Conservation (phyloP, 2,329 filamentous ascomycete species). For the Diaporthe destruens region DNA sequence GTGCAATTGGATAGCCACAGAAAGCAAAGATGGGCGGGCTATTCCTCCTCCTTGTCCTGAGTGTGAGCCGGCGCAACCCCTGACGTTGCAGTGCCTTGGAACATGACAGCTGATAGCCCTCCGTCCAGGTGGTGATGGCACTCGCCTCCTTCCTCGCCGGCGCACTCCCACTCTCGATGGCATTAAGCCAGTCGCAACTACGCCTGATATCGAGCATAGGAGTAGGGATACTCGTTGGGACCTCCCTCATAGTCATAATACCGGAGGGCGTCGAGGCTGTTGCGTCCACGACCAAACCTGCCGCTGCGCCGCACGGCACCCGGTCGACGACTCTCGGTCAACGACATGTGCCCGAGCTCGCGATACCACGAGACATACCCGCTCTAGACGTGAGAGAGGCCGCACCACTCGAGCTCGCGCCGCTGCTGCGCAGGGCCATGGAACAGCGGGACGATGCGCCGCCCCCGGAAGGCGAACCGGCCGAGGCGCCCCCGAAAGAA, state of each 20-base stretch:
- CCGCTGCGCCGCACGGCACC: conserved; percentile 53
- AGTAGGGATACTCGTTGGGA: conserved; percentile 93
- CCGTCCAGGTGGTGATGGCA: conserved; percentile 52
- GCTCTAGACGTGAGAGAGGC: conserved; percentile 8
- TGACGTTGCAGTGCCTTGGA: conserved; percentile 11
- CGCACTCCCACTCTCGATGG: conserved; percentile 89
- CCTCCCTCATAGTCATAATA: conserved; percentile 96
- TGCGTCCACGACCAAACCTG: conserved; percentile 67
- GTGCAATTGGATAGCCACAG: conserved; percentile 12
- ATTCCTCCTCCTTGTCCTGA: conserved; percentile 52
- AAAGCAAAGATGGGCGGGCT: conserved; percentile 48
- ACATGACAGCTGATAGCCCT: conserved; percentile 44
- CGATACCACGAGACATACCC: conserved; percentile 26
- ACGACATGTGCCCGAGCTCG: conserved; percentile 8
- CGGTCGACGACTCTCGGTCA: conserved; percentile 39
- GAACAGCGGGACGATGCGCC: conserved; percentile 48
- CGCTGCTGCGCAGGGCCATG: conserved; percentile 33
- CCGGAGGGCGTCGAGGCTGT: conserved; percentile 95
- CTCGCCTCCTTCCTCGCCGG: conserved; percentile 86
- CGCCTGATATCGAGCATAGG: conserved; percentile 92
- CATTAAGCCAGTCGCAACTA: conserved; percentile 86
- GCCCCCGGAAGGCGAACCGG: conserved; percentile 41
- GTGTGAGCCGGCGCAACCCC: conserved; percentile 46
- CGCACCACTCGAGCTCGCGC: conserved; percentile 18
- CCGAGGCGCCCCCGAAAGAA: conserved; percentile 42